Base-by-base conservation (phyloP, 768 basidiomycete species). In the Pleurotus salmoneostramineus region DNA sequence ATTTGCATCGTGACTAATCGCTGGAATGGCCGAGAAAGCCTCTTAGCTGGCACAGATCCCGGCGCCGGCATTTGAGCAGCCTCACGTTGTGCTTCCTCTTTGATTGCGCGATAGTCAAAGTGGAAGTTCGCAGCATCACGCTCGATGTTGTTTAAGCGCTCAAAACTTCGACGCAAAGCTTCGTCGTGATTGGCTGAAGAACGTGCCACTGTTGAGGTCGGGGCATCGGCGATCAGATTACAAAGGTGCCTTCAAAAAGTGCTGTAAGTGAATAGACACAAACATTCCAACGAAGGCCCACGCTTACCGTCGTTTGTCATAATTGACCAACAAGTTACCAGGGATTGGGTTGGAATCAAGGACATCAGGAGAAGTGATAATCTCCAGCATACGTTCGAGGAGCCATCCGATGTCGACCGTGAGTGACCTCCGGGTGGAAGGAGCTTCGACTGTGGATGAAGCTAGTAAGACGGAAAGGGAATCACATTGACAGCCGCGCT, bases 321-420 rank as follows among this genome's bases (percentile, higher is more conserved):
- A 83, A 65, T 92, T 93, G 46, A 94, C 80, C 37, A 93, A 79
- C 37, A 74, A 78, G 44, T 80, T 78, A 36, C 77, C 77, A 60
- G 84, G 83, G n/a, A 49, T 31, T 6, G 73, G 67, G 0, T 76
- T 66, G 12, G 83, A 77, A 48, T 84, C 81, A 6, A 91, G 71
- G 12, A 85, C 76, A 66, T 94, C 90, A 3, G 90, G 85, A 52
- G 85, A 79, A 31, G 86, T 84, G 58, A 93, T 82, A 48, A 93
- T 76, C 67, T 93, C 92, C 36, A 93, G 72, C 71, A 93, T 82
- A 45, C 90, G 82, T 68, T 94, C 92, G 58, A 94, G 67, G 40
- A 93, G 71, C 91, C 91, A 94, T 7, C 89, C 89, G 62, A 91
- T 81, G 66, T 93, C 92, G 12, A 88, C 80, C 3, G 85, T 83